Evolutionary conservation across 2,329 filamentous ascomycete species (phyloP).

Genomic region (Botrytis tulipae): DNA sequence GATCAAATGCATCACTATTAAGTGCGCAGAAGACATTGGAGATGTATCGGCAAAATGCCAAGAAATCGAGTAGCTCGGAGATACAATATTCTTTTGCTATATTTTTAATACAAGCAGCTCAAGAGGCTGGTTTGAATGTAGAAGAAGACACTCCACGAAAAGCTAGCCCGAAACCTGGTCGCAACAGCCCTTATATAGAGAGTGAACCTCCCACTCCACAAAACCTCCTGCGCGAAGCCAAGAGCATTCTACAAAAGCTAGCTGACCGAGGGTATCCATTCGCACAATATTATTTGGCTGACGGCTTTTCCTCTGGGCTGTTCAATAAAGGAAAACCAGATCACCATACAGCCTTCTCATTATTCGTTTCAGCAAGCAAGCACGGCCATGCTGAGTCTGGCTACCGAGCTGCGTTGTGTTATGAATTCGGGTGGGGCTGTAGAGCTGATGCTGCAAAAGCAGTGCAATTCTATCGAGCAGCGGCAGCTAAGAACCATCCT

Average conservation of each 20-base stretch:
- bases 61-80: conserved; percentile 88
- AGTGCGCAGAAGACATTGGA: conserved; percentile 92
- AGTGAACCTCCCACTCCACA: conserved; percentile 53
- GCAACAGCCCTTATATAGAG: conserved; percentile 49
- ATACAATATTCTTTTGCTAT: conserved; percentile 97
- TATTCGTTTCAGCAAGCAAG: conserved; percentile 92
- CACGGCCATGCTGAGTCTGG: conserved; percentile 96
- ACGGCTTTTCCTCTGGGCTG: conserved; percentile 89
- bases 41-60: conserved; percentile 96
- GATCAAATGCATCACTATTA: conserved; percentile 85
- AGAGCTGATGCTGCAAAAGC: conserved; percentile 87
- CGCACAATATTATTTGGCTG: conserved; percentile 94
- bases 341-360: conserved; percentile 84
- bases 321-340: conserved; percentile 95
- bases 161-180: conserved; percentile 46
- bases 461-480: conserved; percentile 86
- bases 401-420: conserved; percentile 89
- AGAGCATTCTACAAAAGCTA: conserved; percentile 81
- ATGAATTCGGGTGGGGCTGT: conserved; percentile 97
- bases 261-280: conserved; percentile 90
- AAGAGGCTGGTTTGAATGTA: conserved; percentile 65
- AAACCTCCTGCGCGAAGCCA: conserved; percentile 80
- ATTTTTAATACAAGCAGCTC: conserved; percentile 86
- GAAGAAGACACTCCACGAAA: conserved; percentile 37
- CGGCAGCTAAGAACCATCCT: conserved; percentile 90